A percentile compares a stretch with the other conserved stretches of the same genome.
Evolutionary conservation across 139 green algal species (phyloP).

Genomic region (Pycnococcus provasolii): DNA sequence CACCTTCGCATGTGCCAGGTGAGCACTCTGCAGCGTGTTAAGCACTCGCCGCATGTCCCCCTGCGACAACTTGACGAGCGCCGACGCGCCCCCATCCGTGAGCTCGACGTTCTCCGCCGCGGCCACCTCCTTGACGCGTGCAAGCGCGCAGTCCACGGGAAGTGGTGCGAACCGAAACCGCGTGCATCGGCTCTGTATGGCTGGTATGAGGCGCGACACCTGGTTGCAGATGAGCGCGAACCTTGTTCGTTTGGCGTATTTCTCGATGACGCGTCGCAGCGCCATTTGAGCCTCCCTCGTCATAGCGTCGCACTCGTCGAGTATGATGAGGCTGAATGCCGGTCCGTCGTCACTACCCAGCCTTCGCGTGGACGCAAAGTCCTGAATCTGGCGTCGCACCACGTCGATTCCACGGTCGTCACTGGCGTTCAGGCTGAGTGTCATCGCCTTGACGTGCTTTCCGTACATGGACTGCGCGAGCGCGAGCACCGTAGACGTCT

Average conservation of each 20-base stretch:
- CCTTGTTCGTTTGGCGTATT: conserved; percentile 88
- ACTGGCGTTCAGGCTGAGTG: conserved; percentile 92
- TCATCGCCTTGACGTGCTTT: conserved; percentile 59
- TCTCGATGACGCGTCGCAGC: conserved; percentile 91
- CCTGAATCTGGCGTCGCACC: conserved; percentile 88
- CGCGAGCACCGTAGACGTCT: conserved; percentile 82
- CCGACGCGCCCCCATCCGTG: conserved; percentile 56
- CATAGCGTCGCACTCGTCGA: conserved; percentile 98
- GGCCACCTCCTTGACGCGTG: conserved; percentile 64
- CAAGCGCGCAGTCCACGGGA: conserved; percentile 46
- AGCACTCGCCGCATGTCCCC: conserved; percentile 92
- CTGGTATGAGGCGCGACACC: conserved; percentile 93
- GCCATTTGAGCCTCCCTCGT: conserved; percentile 95
- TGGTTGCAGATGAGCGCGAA: conserved; percentile 99
- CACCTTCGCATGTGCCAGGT: conserved; percentile 29
- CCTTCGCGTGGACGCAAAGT: conserved; percentile 90
- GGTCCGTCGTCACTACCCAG: conserved; percentile 46
- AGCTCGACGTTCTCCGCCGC: conserved; percentile 47
- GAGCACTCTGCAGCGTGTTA: conserved; percentile 78
- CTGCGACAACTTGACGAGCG: conserved; percentile 60
- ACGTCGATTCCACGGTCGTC: conserved; percentile 88
- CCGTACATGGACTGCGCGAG: conserved; percentile 89
- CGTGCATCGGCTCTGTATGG: conserved; percentile 92
- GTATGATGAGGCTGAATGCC: conserved; percentile 73
- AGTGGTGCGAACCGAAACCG: conserved; percentile 88